Conservation (phyloP, 345 rosid species). For the Combretum micranthum region DNA sequence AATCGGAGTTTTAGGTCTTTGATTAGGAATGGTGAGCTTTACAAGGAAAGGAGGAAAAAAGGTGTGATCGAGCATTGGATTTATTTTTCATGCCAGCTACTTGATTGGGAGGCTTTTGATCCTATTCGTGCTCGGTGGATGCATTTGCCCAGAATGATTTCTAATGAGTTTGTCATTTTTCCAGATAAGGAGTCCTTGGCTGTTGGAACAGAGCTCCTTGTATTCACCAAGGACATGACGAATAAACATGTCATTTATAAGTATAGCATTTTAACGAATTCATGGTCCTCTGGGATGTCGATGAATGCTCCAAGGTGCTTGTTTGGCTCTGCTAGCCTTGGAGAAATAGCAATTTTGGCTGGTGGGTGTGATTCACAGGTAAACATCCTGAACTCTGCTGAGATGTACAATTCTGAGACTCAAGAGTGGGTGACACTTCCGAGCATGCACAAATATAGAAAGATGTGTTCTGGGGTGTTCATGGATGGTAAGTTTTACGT, state of each 20-base stretch:
- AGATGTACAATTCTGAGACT: conserved; percentile 86
- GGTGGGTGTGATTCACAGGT: conserved; percentile 76
- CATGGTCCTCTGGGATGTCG: conserved; percentile 72
- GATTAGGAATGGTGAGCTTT: conserved; percentile 66
- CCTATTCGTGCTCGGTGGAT: conserved; percentile 66
- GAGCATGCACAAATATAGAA: conserved; percentile 74
- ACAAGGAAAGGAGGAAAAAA: conserved; percentile 44
- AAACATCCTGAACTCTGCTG: conserved; percentile 57
- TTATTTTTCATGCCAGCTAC: conserved; percentile 73
- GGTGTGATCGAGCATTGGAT: conserved; percentile 83
- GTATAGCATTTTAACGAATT: conserved; percentile 70
- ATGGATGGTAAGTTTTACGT: conserved; percentile 89
- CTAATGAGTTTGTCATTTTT: conserved; percentile 59
- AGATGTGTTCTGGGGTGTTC: conserved; percentile 90
- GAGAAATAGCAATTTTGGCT: conserved; percentile 79
- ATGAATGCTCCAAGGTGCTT: conserved; percentile 86
- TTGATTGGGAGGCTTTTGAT: conserved; percentile 93
- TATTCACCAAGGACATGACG: conserved; percentile 59
- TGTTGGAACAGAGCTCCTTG: conserved; percentile 91
- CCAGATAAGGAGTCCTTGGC: conserved; percentile 88
- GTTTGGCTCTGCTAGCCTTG: conserved; percentile 91
- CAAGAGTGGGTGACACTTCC: conserved; percentile 56
- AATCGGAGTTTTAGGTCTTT: conserved; percentile 58
- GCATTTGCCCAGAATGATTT: conserved; percentile 76
- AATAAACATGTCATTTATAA: conserved; percentile 64